Evolutionary conservation across 345 rosid genomes (phyloP).

Genomic region (Anastatica hierochuntica): DNA sequence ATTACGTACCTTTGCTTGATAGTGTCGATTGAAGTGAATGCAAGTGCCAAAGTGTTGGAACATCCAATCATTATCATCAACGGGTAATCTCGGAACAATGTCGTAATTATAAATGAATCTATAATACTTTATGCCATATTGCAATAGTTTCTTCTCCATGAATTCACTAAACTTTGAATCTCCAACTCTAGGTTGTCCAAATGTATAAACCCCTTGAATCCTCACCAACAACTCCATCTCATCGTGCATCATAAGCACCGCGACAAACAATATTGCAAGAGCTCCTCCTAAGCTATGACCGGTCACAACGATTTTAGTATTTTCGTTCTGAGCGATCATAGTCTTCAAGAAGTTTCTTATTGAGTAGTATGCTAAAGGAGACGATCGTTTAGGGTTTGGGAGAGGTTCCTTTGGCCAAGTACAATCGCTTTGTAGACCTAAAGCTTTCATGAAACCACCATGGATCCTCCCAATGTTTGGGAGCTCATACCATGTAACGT

Average conservation of each 20-base stretch:
- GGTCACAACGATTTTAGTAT: conserved; percentile 33
- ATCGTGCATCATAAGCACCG: conserved; percentile 39
- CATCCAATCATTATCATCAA: conserved; percentile 45
- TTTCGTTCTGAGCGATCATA: conserved; percentile 22
- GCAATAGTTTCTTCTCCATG: conserved; percentile 40
- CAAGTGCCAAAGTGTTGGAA: conserved; percentile 77
- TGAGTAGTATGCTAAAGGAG: conserved; percentile 45
- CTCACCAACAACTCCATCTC: conserved; percentile 44
- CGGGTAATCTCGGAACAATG: conserved; percentile 64
- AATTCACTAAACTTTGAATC: conserved; percentile 39
- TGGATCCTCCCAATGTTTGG: conserved; percentile 52
- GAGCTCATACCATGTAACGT: conserved; percentile 65
- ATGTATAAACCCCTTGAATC: conserved; percentile 46
- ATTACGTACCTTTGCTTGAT: conserved; percentile 34
- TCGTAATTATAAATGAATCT: conserved; percentile 65
- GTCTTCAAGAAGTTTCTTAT: conserved; percentile 40
- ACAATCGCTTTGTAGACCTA: conserved; percentile 47
- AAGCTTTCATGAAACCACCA: conserved; percentile 68
- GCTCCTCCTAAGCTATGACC: no score
- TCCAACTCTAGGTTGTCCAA: conserved; percentile 86
- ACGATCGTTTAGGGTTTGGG: conserved; percentile 4
- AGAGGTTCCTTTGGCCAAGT: conserved; percentile 48
- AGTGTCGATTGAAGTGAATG: conserved; percentile 37
- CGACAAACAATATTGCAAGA: conserved; percentile 52
- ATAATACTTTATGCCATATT: conserved; percentile 30